Percentiles rank a stretch among this genome's conserved stretches.
Conservation (phyloP, 306 rosid genomes). For the Astragalus glycyphyllos region DNA sequence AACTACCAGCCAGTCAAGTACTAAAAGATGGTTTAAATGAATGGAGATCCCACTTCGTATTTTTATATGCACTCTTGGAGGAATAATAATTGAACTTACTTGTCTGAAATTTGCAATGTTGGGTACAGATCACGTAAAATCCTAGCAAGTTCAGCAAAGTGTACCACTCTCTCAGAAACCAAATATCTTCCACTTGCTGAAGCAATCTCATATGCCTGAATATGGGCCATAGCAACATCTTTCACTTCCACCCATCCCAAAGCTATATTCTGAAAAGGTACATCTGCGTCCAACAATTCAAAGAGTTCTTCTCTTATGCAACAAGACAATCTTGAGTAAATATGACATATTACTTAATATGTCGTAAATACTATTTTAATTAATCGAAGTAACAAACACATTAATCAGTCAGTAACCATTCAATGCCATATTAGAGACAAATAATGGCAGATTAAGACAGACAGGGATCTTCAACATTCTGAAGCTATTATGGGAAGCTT, state of each 20-base stretch:
- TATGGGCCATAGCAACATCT: slow-evolving; percentile 84
- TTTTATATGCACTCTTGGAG: neutral
- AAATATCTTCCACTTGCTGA: slow-evolving; percentile 84
- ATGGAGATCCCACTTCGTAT: slow-evolving; percentile 12
- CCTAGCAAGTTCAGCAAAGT: slow-evolving; percentile 59
- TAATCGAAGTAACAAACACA: neutral
- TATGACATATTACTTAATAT: slow-evolving; percentile 1
- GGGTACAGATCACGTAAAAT: slow-evolving; percentile 65
- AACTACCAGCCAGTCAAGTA: neutral
- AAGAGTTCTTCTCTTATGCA: neutral
- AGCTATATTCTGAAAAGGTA: slow-evolving; percentile 53
- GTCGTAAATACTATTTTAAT: neutral
- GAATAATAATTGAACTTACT: slow-evolving; percentile 48
- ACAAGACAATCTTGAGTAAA: slow-evolving; percentile 4
- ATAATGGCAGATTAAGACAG: no score
- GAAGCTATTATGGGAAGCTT: no score
- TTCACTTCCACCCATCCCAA: slow-evolving; percentile 77
- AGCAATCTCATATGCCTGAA: slow-evolving; percentile 78
- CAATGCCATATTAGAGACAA: neutral
- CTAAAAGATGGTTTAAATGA: neutral
- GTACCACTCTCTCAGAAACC: slow-evolving; percentile 61
- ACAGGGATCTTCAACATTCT: no score
- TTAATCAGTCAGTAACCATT: slow-evolving; percentile 1
- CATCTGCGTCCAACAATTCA: slow-evolving; percentile 58
- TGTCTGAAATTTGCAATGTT: slow-evolving; percentile 59